These are phyloP conservation scores for Xylaria flabelliformis DNA, from an alignment of 495 filamentous ascomycete species.

Conservation along the genomic window DNA sequence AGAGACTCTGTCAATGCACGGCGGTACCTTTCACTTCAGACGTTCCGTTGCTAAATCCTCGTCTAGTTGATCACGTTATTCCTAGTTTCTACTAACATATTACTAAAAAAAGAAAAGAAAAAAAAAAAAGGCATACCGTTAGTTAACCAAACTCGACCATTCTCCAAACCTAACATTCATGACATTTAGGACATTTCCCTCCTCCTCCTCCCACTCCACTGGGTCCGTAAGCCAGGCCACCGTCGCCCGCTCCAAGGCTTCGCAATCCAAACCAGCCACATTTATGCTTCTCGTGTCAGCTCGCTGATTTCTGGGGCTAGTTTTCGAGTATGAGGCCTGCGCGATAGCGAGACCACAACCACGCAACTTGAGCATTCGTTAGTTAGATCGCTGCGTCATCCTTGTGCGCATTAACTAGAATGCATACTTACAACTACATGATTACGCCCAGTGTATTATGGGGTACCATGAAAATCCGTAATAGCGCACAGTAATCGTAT, in stretches of 20 bases:
- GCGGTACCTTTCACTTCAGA: neutral
- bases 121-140: no score
- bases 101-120: no score
- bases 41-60: neutral
- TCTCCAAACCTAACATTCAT: no score
- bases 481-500: conserved; percentile 53
- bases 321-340: conserved; percentile 70
- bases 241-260: neutral
- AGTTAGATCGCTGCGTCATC: conserved; percentile 60
- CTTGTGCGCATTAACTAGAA: conserved; percentile 63
- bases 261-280: conserved; percentile 48
- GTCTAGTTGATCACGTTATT: neutral
- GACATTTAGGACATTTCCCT: no score
- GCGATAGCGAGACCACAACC: conserved; percentile 61
- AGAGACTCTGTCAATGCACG: neutral
- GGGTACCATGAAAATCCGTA: conserved; percentile 62
- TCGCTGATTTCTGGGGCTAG: conserved; percentile 65
- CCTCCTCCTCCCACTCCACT: neutral
- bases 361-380: conserved; percentile 53
- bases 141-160: no score
- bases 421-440: conserved; percentile 64
- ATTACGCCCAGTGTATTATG: conserved; percentile 51
- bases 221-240: neutral
- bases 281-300: conserved; percentile 61
- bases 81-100: neutral